Evolutionary conservation across 2,329 filamentous ascomycete genomes (phyloP).

Genomic region (Colletotrichum eleusines): DNA sequence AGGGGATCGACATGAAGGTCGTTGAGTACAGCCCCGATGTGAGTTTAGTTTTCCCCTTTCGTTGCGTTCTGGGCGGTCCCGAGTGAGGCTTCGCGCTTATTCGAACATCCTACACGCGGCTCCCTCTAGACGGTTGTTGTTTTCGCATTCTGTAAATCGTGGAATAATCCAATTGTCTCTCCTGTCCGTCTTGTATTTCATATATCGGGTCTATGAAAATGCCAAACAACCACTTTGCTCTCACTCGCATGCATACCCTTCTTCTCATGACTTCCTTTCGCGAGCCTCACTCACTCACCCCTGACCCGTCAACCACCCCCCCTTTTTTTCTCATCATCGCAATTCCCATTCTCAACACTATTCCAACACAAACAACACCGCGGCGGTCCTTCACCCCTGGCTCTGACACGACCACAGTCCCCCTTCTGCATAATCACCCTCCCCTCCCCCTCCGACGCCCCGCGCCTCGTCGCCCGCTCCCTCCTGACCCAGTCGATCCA

Average conservation of each 20-base stretch:
- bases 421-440: slow-evolving; percentile 86
- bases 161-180: not conserved
- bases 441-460: slow-evolving; percentile 73
- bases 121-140: too few species aligned
- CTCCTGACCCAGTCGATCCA: slow-evolving; percentile 87
- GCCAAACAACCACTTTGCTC: not conserved
- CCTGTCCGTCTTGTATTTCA: not conserved
- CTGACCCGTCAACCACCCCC: not conserved
- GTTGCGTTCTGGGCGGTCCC: not conserved
- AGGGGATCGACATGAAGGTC: slow-evolving; percentile 76
- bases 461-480: slow-evolving; percentile 77
- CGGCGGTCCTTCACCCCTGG: not conserved
- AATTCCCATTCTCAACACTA: not conserved
- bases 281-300: not conserved
- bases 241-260: slow-evolving; percentile 1
- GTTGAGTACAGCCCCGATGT: slow-evolving; percentile 81
- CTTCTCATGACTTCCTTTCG: slow-evolving; percentile 1
- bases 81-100: not conserved
- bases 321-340: not conserved
- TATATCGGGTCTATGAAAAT: not conserved
- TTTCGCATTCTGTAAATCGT: not conserved
- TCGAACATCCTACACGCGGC: too few species aligned
- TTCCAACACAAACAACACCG: not conserved
- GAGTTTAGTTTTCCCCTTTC: slow-evolving; percentile 57
- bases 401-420: slow-evolving; percentile 68